Evolutionary conservation across 768 basidiomycete genomes (phyloP).

Genomic region (Thelephora aurantiotincta): DNA sequence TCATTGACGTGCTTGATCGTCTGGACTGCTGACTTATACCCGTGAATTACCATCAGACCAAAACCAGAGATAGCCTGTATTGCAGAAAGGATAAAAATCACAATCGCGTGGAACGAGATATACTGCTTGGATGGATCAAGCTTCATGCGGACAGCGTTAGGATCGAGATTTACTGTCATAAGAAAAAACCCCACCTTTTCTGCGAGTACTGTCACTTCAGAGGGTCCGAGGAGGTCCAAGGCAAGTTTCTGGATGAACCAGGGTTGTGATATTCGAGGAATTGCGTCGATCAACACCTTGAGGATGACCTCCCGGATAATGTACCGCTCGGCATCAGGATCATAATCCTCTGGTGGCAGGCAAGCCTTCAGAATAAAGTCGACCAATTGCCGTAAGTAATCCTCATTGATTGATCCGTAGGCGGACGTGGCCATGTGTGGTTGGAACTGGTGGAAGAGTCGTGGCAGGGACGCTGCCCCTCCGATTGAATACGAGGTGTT

Average conservation of each 20-base stretch:
- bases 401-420: slow-evolving; percentile 52
- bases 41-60: slow-evolving; percentile 52
- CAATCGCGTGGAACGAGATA: slow-evolving; percentile 33
- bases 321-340: slow-evolving; percentile 63
- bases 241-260: slow-evolving; percentile 79
- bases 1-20: slow-evolving; percentile 58
- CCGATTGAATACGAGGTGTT: slow-evolving; percentile 59
- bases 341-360: slow-evolving; percentile 69
- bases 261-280: slow-evolving; percentile 61
- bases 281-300: slow-evolving; percentile 40
- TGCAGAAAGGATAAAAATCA: slow-evolving; percentile 60
- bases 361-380: slow-evolving; percentile 63
- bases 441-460: slow-evolving; percentile 70
- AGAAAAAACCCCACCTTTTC: neutral
- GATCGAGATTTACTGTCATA: neutral
- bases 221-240: slow-evolving; percentile 47
- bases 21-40: slow-evolving; percentile 47
- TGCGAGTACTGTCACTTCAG: neutral
- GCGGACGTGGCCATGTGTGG: slow-evolving; percentile 69
- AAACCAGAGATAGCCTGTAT: slow-evolving; percentile 59
- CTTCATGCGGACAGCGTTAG: neutral
- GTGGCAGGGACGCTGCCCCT: slow-evolving; percentile 43
- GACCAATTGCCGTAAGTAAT: slow-evolving; percentile 68
- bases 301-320: slow-evolving; percentile 77
- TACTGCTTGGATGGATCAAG: slow-evolving; percentile 3